Evolutionary conservation across 441 rosid species (phyloP).

Genomic region (Monsonia emarginata): DNA sequence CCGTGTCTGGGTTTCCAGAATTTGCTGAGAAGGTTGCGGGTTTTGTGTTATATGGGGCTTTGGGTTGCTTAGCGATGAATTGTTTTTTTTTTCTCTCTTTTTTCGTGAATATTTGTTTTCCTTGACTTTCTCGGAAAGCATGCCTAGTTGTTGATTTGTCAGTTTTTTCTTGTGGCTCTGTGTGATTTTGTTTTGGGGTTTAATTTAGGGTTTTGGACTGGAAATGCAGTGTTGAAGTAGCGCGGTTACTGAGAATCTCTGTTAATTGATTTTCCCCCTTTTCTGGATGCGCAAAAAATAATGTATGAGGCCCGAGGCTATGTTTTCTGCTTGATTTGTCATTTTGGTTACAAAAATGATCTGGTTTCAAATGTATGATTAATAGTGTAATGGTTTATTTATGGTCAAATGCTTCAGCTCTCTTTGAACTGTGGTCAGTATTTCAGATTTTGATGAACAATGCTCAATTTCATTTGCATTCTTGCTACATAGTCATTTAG

Average conservation of each 20-base stretch:
- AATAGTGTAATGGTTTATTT: neutral
- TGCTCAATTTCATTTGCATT: neutral
- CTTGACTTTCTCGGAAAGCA: neutral
- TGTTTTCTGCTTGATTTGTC: neutral
- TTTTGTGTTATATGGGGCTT: neutral
- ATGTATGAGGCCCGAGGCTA: neutral
- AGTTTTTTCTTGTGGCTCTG: neutral
- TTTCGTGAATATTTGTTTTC: too few relatives aligned
- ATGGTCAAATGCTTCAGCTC: neutral
- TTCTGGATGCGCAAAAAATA: neutral
- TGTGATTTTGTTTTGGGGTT: neutral
- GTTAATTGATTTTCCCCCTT: neutral
- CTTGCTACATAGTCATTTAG: neutral
- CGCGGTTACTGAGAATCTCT: too few relatives aligned
- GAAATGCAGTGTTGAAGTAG: neutral
- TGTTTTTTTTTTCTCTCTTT: neutral
- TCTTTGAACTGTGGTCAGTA: neutral
- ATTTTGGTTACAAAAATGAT: neutral
- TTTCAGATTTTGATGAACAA: neutral
- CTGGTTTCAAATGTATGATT: neutral
- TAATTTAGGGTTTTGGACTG: neutral
- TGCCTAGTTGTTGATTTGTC: neutral
- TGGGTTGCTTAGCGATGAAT: neutral
- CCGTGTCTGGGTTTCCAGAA: neutral
- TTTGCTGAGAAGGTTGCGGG: neutral